phyloP scores from a whole-genome alignment of 805 yeast genomes.

The Metschnikowia dekortorum region DNA sequence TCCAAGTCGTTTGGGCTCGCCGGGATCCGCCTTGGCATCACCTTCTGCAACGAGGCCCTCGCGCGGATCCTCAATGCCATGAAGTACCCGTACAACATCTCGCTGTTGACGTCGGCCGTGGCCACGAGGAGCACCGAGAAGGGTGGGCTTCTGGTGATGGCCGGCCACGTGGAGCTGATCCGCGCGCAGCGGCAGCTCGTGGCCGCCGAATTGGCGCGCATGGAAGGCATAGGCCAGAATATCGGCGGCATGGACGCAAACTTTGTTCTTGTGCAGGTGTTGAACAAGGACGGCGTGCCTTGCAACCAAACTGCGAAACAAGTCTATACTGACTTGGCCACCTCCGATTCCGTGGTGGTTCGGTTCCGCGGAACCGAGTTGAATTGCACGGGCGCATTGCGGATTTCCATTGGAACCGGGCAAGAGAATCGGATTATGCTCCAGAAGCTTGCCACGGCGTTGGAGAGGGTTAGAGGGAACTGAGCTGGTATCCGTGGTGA shows the following conservation, averaged over 20 bases:
- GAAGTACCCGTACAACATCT: slow-evolving; percentile 95
- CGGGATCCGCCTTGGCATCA: slow-evolving; percentile 84
- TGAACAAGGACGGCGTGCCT: slow-evolving; percentile 59
- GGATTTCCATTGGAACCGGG: slow-evolving; percentile 82
- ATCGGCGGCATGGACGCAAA: slow-evolving; percentile 87
- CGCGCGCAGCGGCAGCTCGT: slow-evolving; percentile 53
- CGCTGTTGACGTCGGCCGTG: slow-evolving; percentile 69
- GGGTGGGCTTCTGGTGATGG: slow-evolving; percentile 58
- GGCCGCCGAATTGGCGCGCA: slow-evolving; percentile 46
- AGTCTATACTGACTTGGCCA: slow-evolving; percentile 69
- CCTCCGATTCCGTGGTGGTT: slow-evolving; percentile 71
- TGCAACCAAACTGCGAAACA: slow-evolving; percentile 61
- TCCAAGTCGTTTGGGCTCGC: slow-evolving; percentile 97
- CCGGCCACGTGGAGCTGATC: slow-evolving; percentile 46
- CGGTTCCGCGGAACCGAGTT: slow-evolving; percentile 88
- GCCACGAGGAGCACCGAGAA: slow-evolving; percentile 69
- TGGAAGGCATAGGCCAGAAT: slow-evolving; percentile 65
- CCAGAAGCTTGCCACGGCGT: slow-evolving; percentile 36
- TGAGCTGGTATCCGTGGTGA: background rate
- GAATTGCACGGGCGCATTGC: slow-evolving; percentile 82
- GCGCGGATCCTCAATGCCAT: slow-evolving; percentile 73
- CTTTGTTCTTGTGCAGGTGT: slow-evolving; percentile 70
- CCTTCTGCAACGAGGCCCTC: slow-evolving; percentile 59
- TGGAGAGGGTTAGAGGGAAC: slow-evolving; percentile 15
- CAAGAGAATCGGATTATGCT: slow-evolving; percentile 65